Conservation (phyloP, 306 rosid species). For the Clitoria ternatea region DNA sequence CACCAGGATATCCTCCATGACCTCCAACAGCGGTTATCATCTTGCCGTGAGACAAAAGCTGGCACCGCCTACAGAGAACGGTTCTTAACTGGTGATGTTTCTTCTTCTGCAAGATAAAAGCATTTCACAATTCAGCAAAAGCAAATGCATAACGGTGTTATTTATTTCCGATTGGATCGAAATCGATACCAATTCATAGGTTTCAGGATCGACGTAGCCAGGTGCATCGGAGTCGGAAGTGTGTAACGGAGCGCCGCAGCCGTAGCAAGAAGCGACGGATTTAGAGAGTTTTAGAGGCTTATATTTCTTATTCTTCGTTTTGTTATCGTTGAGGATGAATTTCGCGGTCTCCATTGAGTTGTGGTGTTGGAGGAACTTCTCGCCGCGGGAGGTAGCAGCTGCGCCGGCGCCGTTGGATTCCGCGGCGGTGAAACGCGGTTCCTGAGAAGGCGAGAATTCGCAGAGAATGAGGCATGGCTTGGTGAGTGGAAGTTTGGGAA, state of each 20-base stretch:
- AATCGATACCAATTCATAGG: constrained; percentile 59
- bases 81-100: constrained; percentile 86
- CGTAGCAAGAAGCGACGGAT: constrained; percentile 60
- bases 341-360: constrained; percentile 59
- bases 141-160: neutral
- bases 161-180: neutral
- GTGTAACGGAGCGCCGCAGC: constrained; percentile 92
- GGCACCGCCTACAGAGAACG: constrained; percentile 78
- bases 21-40: constrained; percentile 99
- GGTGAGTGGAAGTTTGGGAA: neutral
- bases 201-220: constrained; percentile 64
- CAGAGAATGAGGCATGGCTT: constrained; percentile 36
- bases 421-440: neutral
- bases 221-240: constrained; percentile 65
- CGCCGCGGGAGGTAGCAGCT: constrained; percentile 80
- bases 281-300: constrained; percentile 47
- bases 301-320: constrained; percentile 40
- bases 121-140: neutral
- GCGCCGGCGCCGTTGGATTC: constrained; percentile 65
- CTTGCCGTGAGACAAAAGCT: constrained; percentile 78
- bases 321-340: constrained; percentile 46
- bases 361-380: constrained; percentile 63
- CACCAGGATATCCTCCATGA: constrained; percentile 90
- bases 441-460: constrained; percentile 33
- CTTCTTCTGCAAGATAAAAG: constrained; percentile 64